phyloP scores from a whole-genome alignment of 2,329 filamentous ascomycete genomes.

The Ophiostoma himal-ulmi region DNA sequence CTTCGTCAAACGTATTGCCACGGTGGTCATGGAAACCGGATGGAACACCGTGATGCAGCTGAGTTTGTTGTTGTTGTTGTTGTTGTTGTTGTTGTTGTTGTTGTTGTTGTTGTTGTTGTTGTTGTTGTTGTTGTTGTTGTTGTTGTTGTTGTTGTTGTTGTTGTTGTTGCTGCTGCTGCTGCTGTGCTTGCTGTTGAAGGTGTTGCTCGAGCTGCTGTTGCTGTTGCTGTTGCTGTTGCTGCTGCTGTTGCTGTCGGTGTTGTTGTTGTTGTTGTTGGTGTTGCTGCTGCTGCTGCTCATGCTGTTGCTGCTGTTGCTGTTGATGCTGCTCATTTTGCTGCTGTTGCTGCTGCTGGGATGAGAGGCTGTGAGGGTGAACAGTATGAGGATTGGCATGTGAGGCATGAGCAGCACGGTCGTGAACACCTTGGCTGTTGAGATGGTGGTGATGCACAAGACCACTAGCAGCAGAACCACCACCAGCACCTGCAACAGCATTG shows the following conservation, averaged over 20 bases:
- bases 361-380: neutral
- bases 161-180: conserved; percentile 20
- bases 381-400: conserved; percentile 12
- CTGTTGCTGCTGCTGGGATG: conserved; percentile 11
- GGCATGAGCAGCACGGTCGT: conserved; percentile 5
- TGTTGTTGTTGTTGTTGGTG: conserved; percentile 19
- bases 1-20: conserved; percentile 26
- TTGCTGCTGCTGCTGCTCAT: conserved; percentile 13
- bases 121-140: neutral
- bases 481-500: neutral
- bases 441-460: conserved; percentile 14
- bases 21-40: conserved; percentile 19
- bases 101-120: neutral
- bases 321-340: conserved; percentile 7
- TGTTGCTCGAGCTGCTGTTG: conserved; percentile 7
- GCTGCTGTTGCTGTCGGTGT: conserved; percentile 12
- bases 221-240: neutral
- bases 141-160: conserved; percentile 12
- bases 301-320: conserved; percentile 15
- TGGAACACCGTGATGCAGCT: conserved; percentile 19
- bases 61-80: conserved; percentile 14
- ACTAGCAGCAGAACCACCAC: neutral
- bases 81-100: neutral
- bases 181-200: conserved; percentile 14
- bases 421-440: conserved; percentile 18